Evolutionary conservation across 2,329 filamentous ascomycete genomes (phyloP).

Genomic region (Colletotrichum truncatum): DNA sequence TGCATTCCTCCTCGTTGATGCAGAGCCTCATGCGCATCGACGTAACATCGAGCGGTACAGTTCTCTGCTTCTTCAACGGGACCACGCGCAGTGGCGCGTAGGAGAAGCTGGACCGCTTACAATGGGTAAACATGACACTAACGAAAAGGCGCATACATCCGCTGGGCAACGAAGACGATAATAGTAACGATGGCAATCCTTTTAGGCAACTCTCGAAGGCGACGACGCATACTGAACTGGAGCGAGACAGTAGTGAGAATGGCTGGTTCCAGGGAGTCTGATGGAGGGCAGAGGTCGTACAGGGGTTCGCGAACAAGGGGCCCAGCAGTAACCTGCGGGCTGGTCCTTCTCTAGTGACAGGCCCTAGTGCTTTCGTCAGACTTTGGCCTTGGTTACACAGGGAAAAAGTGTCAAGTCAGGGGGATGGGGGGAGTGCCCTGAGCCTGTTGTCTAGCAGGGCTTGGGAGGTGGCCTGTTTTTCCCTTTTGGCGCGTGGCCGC

Average conservation of each 20-base stretch:
- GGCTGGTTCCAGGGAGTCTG: conserved; percentile 1
- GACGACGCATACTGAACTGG: background rate
- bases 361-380: conserved; percentile 26
- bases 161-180: background rate
- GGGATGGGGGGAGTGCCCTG: background rate
- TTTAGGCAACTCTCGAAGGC: background rate
- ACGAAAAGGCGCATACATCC: background rate
- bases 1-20: conserved; percentile 15
- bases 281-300: conserved; percentile 29
- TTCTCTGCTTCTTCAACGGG: conserved; percentile 11
- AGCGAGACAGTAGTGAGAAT: background rate
- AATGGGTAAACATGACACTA: background rate
- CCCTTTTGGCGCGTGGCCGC: background rate
- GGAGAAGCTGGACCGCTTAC: background rate
- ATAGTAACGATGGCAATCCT: background rate
- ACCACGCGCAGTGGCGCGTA: background rate
- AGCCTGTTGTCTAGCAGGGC: conserved; percentile 10
- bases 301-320: conserved; percentile 24
- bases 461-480: background rate
- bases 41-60: background rate
- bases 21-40: conserved; percentile 17
- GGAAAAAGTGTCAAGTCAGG: background rate
- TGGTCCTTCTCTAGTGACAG: conserved; percentile 24
- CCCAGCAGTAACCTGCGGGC: conserved; percentile 4
- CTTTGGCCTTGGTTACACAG: conserved; percentile 4